Evolutionary conservation across 345 rosid species (phyloP), one percentile per base, ranked within the genome.

Genomic region (Turritis glabra): DNA sequence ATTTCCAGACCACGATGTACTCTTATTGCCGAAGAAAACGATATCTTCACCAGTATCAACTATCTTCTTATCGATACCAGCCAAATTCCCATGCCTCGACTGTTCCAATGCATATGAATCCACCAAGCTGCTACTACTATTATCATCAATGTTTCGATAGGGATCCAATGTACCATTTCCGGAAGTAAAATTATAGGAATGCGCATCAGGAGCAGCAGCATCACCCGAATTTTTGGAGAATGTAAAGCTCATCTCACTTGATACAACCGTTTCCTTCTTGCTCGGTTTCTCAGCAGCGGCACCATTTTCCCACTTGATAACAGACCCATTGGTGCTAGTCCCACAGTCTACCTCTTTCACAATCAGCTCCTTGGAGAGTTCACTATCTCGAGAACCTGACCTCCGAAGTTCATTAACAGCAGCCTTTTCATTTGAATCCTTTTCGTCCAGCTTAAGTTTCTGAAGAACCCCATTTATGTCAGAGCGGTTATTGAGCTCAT

Each of bases 311-410:
- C 88, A 85, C 77, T 81, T 86, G 84, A 72, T 77, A 35, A 88
- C 94, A 71, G 85, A 79, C 8, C 89, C 91, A 65, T 85, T 89
- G 54, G 84, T 82, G 46, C 78, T 83, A 51, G 87, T 81, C 51
- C 96, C 91, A 71, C 83, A 92, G 79, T 90, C 96, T 40, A 96
- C 84, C 73, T 96, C 99, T 79, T 90, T 96, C 60, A 96, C 91
- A 80, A 96, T 80, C 40, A 92, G 92, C 83, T 96, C 99, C 69
- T 84, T 82, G 8, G 91, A 89, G 69, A 82, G 59, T 51, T 86
- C 96, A 46, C 81, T 79, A 57, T 71, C 81, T 22, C 51, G 82
- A 75, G 89, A 83, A 63, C 82, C 79, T 5, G 84, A 75, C 47
- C 79, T 83, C 55, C 47, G 81, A 64, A 73, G 54, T 58, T 76